Base-by-base conservation (phyloP, 495 filamentous ascomycete genomes). In the Trichocladium uniseriatum region DNA sequence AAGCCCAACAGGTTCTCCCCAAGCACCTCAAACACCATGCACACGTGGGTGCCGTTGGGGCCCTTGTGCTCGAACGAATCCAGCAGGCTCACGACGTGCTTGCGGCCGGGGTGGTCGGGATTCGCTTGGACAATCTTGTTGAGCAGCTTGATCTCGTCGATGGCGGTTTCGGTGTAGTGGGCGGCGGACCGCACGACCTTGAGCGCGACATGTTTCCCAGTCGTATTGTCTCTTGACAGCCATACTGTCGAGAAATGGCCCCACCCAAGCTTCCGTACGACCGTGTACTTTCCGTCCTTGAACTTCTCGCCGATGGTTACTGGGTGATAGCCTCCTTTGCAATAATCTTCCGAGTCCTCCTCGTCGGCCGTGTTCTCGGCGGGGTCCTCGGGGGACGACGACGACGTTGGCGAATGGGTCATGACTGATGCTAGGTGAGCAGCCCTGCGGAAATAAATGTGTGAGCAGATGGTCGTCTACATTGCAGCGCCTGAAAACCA, bases 211-310 rank as follows among this genome's bases (percentile, higher is more conserved):
- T 98, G 92, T 64, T 94, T 95, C 53, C 84, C 83, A 35, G 81
- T 89, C 22, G 79, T 82, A 57, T 92, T 95, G 69, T 98, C 92
- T 59, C 82, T 78, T 52, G 94, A 96, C 43, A 98, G 71, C 92
- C 92, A 98, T 38, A 98, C 92, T 2, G 92, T 98, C 2, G 91
- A 96, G 72, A 98, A 98, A 62, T 98, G 92, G 56, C 92, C 92
- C 92, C 92, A 98, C 35, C 92, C 92, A 18, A 98, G 77, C 73
- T 98, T 98, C 66, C 92, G 84, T 62, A 96, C 87, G 35, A 98
- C 81, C 5, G 90, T 89, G 69, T 98, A 98, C 64, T 87, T 89
- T 48, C 89, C 92, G 63, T 97, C 87, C 62, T 98, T 98, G 78
- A 96, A 98, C 56, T 86, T 84, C 69, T 98, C 92, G 45, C 92